Evolutionary conservation across 306 rosid species (phyloP).

Genomic region (Lupinus albus): DNA sequence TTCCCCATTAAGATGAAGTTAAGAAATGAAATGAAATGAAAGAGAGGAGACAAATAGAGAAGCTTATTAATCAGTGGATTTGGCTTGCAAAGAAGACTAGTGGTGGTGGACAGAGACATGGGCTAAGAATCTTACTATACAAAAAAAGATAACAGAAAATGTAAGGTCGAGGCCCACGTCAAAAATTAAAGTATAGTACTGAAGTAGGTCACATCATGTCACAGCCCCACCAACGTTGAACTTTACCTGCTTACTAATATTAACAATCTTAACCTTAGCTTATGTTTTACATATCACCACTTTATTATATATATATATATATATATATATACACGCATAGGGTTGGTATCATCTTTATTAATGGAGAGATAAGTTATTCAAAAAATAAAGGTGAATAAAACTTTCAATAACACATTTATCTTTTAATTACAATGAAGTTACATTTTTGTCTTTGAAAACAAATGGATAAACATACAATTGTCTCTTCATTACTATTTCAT

Average conservation of each 20-base stretch:
- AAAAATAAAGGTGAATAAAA: too few relatives aligned
- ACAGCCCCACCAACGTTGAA: conserved; percentile 41
- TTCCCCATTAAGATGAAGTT: background rate
- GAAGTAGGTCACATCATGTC: conserved; percentile 26
- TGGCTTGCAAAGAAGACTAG: too few relatives aligned
- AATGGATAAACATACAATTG: too few relatives aligned
- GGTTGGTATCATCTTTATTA: too few relatives aligned
- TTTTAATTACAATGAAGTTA: too few relatives aligned
- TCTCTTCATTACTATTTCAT: too few relatives aligned
- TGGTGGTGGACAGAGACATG: background rate
- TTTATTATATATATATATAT: too few relatives aligned
- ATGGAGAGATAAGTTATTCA: too few relatives aligned
- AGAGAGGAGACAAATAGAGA: background rate
- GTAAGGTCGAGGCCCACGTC: conserved; percentile 9
- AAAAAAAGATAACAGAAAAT: background rate
- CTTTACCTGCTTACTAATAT: conserved; percentile 4
- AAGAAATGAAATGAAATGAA: background rate
- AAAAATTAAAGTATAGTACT: background rate
- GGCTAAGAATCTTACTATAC: conserved; percentile 29
- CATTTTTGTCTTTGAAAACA: too few relatives aligned
- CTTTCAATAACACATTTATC: too few relatives aligned
- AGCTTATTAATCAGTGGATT: background rate
- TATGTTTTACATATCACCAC: too few relatives aligned
- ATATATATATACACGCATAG: too few relatives aligned
- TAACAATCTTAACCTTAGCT: background rate